Conservation (phyloP, 2,329 filamentous ascomycete genomes). For the Ophiobolus disseminans region DNA sequence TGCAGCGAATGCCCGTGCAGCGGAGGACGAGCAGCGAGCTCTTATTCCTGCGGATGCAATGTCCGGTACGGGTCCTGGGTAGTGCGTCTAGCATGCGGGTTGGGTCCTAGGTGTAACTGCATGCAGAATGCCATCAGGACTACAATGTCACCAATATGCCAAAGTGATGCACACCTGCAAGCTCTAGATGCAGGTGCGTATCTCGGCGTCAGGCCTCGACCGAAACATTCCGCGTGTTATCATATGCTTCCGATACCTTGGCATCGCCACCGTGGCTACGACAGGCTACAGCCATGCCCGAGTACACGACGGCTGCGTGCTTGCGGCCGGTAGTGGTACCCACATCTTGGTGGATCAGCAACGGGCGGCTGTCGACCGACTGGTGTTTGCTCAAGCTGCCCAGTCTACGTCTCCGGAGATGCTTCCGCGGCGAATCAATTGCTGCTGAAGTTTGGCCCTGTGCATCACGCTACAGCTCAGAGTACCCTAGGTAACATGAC, state of each 20-base stretch:
- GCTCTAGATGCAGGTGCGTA: neutral
- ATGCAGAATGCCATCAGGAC: neutral
- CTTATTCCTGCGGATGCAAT: neutral
- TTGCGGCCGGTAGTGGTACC: neutral
- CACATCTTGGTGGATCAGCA: conserved; percentile 1
- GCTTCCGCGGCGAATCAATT: conserved; percentile 24
- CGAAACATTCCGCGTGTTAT: no score
- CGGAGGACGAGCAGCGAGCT: no score
- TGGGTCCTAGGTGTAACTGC: neutral
- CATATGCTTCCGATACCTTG: no score
- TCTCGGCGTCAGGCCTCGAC: neutral
- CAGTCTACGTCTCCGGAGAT: conserved; percentile 23
- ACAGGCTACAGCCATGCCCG: neutral
- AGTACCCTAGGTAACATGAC: neutral
- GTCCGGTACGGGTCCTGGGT: neutral
- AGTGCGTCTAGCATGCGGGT: neutral
- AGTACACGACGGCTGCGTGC: conserved; percentile 1
- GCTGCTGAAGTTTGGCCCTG: conserved; percentile 7
- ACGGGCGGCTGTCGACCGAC: conserved; percentile 14
- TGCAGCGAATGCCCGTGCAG: no score
- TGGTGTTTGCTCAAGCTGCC: conserved; percentile 11
- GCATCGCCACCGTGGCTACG: conserved; percentile 1
- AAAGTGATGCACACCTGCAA: no score
- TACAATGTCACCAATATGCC: no score
- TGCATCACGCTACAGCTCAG: neutral